Evolutionary conservation across 2,329 filamentous ascomycete species (phyloP), one percentile per base, ranked within the genome.

Genomic region (Xylariaceae sp.): DNA sequence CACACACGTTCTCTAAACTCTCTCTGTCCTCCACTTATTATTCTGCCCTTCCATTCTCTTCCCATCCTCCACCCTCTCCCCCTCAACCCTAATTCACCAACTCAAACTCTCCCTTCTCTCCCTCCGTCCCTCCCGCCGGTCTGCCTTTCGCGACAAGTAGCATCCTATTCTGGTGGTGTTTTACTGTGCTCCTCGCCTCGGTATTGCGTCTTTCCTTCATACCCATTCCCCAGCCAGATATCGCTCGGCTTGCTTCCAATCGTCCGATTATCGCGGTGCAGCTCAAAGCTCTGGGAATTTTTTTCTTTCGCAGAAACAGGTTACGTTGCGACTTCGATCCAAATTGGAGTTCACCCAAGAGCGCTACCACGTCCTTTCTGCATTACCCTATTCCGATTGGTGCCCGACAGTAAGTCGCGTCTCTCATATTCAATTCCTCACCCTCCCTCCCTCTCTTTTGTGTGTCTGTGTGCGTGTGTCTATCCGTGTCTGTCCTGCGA

Each of bases 361-460:
- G 59, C 60, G 58, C 59, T 56, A 54, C 61, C 58, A 57, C 53
- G 60, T 63, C 50, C 59, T 28, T 58, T 63, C 64, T 61, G 56
- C 60, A 62, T 64, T 63, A 28, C 43, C 54, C 53, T 61, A 54
- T 61, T 60, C 56, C 56, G 62, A 64, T 75, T 73, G 75, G 75
- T 75, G 74, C 75, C 69, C 70, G 78, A 79, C 78, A 78, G 76
- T 79, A 69, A 78, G 76, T 78, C 58, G 60, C 56, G 42, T 60
- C 51, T 56, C 44, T 46, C 49, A 52, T 43, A 42, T 40, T 42
- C 49, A 45, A 48, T 42, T 44, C 52, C 52, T 47, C 56, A 54
- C 50, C 28, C 49, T 48, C 42, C 50, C 53, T 50, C 46, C 28
- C 56, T 52, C 11, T 22, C 42, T 39, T 46, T 33, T 42, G 42